These are phyloP conservation scores for Coemansia guatemalensis DNA, from an alignment of 192 early-diverging fungal species.

Conservation along the genomic window DNA sequence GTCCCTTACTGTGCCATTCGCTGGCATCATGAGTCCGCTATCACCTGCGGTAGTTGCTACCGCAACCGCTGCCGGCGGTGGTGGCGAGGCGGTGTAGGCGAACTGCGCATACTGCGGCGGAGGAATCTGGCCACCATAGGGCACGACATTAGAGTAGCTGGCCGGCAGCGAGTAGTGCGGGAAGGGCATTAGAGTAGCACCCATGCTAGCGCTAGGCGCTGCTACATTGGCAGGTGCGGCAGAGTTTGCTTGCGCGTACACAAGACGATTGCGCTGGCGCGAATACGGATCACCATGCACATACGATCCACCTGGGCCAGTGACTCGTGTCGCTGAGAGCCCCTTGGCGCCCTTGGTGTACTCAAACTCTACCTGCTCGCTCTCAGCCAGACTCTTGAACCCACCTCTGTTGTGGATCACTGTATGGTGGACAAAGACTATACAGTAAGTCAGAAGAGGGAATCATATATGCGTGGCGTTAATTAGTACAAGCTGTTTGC, in stretches of 20 bases:
- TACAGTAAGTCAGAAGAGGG: conserved; percentile 7
- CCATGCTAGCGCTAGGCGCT: neutral
- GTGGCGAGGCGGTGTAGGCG: conserved; percentile 14
- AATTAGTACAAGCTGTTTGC: conserved; percentile 1
- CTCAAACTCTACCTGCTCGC: conserved; percentile 68
- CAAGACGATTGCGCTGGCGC: conserved; percentile 24
- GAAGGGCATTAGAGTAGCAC: conserved; percentile 10
- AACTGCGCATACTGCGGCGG: conserved; percentile 25
- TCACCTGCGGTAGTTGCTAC: neutral
- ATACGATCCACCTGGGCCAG: conserved; percentile 66
- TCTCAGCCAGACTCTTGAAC: conserved; percentile 74
- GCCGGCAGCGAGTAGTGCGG: conserved; percentile 18
- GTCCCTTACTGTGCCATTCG: conserved; percentile 4
- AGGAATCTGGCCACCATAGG: conserved; percentile 25
- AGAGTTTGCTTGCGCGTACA: neutral
- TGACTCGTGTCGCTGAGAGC: conserved; percentile 77
- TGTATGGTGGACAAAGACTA: conserved; percentile 80
- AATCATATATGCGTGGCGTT: neutral
- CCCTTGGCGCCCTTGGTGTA: conserved; percentile 75
- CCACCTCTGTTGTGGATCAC: conserved; percentile 74
- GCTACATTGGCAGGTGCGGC: neutral
- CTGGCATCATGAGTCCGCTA: conserved; percentile 18
- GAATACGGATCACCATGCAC: conserved; percentile 78
- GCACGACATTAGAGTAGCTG: conserved; percentile 23
- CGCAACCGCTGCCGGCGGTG: conserved; percentile 1